Evolutionary conservation across 1,139 yeast species (phyloP).

Genomic region (Geotrichum europaeum): DNA sequence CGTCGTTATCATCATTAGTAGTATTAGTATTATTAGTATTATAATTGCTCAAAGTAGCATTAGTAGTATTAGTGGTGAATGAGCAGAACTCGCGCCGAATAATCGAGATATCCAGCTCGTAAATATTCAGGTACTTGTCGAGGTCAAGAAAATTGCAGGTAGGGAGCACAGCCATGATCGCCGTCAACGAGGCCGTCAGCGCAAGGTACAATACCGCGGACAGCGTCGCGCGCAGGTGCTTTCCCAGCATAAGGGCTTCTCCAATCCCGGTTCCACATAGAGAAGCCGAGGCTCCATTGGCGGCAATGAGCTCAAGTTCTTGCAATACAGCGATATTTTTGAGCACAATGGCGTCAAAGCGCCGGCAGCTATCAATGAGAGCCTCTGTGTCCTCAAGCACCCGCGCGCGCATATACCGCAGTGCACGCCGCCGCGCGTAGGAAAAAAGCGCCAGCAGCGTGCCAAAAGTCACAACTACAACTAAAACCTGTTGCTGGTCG

Average conservation of each 20-base stretch:
- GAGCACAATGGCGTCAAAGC: slow-evolving; percentile 33
- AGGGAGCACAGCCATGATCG: slow-evolving; percentile 30
- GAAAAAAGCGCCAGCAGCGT: slow-evolving; percentile 31
- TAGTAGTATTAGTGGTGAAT: background rate
- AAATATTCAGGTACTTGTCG: slow-evolving; percentile 40
- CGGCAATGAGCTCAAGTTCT: slow-evolving; percentile 33
- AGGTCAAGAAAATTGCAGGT: slow-evolving; percentile 34
- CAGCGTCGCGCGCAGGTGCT: slow-evolving; percentile 31
- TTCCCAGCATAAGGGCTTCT: slow-evolving; percentile 23
- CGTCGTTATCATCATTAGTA: slow-evolving; percentile 20
- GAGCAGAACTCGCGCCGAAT: slow-evolving; percentile 20
- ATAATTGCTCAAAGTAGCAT: slow-evolving; percentile 2
- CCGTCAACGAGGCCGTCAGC: slow-evolving; percentile 25
- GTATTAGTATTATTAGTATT: slow-evolving; percentile 21
- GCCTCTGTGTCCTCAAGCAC: slow-evolving; percentile 30
- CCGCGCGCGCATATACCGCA: slow-evolving; percentile 33
- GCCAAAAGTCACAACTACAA: slow-evolving; percentile 9
- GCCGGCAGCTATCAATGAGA: slow-evolving; percentile 29
- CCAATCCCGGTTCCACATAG: background rate
- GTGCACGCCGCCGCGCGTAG: slow-evolving; percentile 32
- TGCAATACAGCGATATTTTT: slow-evolving; percentile 33
- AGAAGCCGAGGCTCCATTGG: background rate
- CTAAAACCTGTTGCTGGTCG: background rate
- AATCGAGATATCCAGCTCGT: slow-evolving; percentile 33
- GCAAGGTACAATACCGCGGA: slow-evolving; percentile 30